Base-by-base conservation (phyloP, 2,329 filamentous ascomycete species). In the Exophiala sp. region DNA sequence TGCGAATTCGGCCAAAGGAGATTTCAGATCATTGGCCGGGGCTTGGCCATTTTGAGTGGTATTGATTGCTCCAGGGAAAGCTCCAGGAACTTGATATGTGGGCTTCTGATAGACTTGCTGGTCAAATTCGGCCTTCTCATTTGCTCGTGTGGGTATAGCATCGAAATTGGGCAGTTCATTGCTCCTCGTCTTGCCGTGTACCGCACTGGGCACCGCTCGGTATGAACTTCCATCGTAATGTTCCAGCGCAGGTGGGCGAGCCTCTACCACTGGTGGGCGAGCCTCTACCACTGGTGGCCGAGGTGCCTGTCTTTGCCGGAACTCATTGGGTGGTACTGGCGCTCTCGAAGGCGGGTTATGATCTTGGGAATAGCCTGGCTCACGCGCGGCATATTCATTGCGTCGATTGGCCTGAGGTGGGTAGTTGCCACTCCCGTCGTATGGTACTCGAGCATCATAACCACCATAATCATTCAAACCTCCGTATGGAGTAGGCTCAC, bases 81-180 rank as follows among this genome's bases (percentile, higher is more conserved):
- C 21, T 5, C 54, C 59, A 14, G 50, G 54, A 32, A 46, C 43
- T 36, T 66, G 63, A 21, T 65, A 65, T 18, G 63, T 66, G 7
- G 59, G 57, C 40, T 64, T 66, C 29, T 71, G 69, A 48, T 71
- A 59, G 18, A 59, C 35, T 34, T 54, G 57, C 18, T 52, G 54
- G 18, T 52, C 46, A 32, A 50, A 51, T 35, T 53, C 44, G 5
- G 55, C 50, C 46, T 57, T 59, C 34, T 57, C 50, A 21, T 56
- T 50, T 18, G 53, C 45, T 45, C 50, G 52, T 24, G 57, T 60
- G 9, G 57, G 55, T 20, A 79, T 77, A 2, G 77, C 78, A 63
- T 84, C 81, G 61, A 85, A 85, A 60, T 86, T 79, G 2, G 83
- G 83, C 81, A 85, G 84, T 44, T 84, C 81, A 14, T 75, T 74